A percentile compares a stretch with the other conserved stretches of the same genome.
Conservation (phyloP, 1,284 basidiomycete species). For the Malassezia sp. region DNA sequence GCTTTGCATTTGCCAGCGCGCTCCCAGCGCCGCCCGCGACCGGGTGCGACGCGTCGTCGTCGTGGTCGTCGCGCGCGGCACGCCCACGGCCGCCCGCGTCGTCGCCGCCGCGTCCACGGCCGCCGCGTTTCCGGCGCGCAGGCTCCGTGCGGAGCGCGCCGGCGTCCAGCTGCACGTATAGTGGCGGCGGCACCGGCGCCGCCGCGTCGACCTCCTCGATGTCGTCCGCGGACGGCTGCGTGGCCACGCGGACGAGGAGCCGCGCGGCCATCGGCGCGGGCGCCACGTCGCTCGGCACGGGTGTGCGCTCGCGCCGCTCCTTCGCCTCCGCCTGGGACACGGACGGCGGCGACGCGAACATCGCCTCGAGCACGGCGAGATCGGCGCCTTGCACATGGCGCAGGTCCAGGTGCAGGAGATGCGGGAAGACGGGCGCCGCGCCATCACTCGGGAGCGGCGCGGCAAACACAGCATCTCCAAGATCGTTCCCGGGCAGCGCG, state of each 20-base stretch:
- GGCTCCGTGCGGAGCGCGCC: conserved; percentile 26
- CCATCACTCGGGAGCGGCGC: neutral
- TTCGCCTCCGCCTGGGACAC: conserved; percentile 7
- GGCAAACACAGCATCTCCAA: conserved; percentile 30
- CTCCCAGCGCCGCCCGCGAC: conserved; percentile 21
- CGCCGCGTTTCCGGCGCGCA: conserved; percentile 30
- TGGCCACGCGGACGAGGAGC: conserved; percentile 25
- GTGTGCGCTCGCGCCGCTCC: no score
- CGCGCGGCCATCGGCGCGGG: conserved; percentile 14
- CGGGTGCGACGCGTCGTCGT: conserved; percentile 17
- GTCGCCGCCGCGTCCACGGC: conserved; percentile 13
- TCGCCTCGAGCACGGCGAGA: conserved; percentile 21
- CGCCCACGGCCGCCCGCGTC: conserved; percentile 1
- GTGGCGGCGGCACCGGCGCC: conserved; percentile 3
- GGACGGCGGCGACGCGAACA: conserved; percentile 23
- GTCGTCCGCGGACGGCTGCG: conserved; percentile 17
- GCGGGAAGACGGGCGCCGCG: neutral
- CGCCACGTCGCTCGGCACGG: no score
- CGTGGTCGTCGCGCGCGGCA: conserved; percentile 18
- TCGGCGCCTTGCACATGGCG: conserved; percentile 32
- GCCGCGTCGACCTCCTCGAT: neutral
- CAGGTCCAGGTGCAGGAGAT: conserved; percentile 25
- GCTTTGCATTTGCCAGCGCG: conserved; percentile 39
- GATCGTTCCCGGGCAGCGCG: conserved; percentile 28
- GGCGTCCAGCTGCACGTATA: conserved; percentile 28